Evolutionary conservation across 2,329 filamentous ascomycete genomes (phyloP).

Genomic region (Diaporthe batatas): DNA sequence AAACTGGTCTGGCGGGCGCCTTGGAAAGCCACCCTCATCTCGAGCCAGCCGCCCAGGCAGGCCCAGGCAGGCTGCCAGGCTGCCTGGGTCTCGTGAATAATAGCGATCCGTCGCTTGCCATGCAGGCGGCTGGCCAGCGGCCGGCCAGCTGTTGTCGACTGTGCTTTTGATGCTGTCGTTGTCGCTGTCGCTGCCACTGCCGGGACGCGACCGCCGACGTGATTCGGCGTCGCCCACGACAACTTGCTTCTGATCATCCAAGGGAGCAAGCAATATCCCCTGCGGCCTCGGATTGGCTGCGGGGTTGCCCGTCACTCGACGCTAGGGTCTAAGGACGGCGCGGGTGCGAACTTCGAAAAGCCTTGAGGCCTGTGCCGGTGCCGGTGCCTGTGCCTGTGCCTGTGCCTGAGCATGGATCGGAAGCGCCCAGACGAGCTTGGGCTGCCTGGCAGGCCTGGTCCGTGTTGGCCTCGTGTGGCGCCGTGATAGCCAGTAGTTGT

Average conservation of each 20-base stretch:
- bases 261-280: slow-evolving; percentile 17
- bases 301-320: slow-evolving; percentile 21
- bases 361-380: neutral
- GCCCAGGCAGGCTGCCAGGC: neutral
- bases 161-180: slow-evolving; percentile 18
- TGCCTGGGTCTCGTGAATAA: neutral
- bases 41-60: neutral
- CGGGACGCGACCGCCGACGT: neutral
- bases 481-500: too few relatives aligned
- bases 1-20: neutral
- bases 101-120: neutral
- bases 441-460: too few relatives aligned
- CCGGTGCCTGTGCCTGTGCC: neutral
- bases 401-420: slow-evolving; percentile 10
- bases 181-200: neutral
- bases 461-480: too few relatives aligned
- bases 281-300: slow-evolving; percentile 6
- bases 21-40: slow-evolving; percentile 27
- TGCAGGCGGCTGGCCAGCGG: neutral
- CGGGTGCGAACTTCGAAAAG: neutral
- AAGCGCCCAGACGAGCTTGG: slow-evolving; percentile 6
- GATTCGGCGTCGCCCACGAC: slow-evolving; percentile 1
- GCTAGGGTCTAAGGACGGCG: slow-evolving; percentile 12
- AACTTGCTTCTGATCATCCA: slow-evolving; percentile 22
- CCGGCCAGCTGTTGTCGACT: neutral